Base-by-base conservation (phyloP, 208 protist species). In the Leishmania tropica region DNA sequence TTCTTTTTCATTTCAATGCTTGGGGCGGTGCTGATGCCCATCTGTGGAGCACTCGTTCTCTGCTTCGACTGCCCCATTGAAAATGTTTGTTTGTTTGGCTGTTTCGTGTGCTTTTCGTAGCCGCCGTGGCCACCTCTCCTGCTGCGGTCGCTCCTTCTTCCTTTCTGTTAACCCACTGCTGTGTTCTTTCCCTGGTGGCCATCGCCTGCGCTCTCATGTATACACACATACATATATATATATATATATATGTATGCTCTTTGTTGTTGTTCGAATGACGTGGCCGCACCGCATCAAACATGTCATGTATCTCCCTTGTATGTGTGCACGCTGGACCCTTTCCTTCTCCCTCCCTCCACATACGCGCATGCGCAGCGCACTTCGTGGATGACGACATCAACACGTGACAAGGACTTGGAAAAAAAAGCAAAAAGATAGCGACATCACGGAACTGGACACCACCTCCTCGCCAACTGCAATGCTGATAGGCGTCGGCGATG, bases 11-110 rank as follows among this genome's bases (percentile, higher is more conserved):
- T 31, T 51, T 53, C 42, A 8, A 3, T 45, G 11, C 10, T 3
- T 17, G 7, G 37, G 6, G 24, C 40, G 19, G 42, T 28, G 28
- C 10, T 17, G 45, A 51, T 47, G 42, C 28, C 5, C 51, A 21
- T 53, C 42, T 74, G 68, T 74, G 68, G 31, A 2, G 68, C 45
- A 45, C 68, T 54, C 28, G 24, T 4, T 42, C 24, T 53, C 24
- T 54, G 6, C 24, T 11, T 31, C 56, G 24, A 62, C 28, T 7
- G 7, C 56, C 42, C 24, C 11, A 15, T 17, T 31, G 3, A 76
- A 31, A 56, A 76, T 0, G 15, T 65, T 82, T 78, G 64, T 62
- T 81, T 67, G 76, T 15, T 54, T 54, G 2, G 15, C 17, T 54
- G 15, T 21, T 54, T 54, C 3, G 10, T 21, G 51, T 54, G 0